These are phyloP conservation scores for Neoboletus subvelutipes DNA, from an alignment of 768 basidiomycete species.

Conservation along the genomic window DNA sequence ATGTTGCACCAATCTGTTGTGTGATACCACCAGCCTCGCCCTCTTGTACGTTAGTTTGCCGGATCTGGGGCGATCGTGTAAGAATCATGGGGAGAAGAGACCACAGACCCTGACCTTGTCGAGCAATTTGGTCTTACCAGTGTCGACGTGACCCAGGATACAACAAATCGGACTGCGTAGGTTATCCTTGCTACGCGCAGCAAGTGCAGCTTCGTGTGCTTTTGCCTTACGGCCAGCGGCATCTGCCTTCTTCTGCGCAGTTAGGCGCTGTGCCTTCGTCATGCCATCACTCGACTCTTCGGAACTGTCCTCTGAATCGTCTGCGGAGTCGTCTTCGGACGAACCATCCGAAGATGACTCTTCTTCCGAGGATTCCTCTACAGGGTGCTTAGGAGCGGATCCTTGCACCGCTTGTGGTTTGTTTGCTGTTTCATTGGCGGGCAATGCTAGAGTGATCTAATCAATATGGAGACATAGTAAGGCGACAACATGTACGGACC, in stretches of 20 bases:
- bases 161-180: slow-evolving; percentile 97
- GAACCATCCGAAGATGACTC: slow-evolving; percentile 42
- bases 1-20: slow-evolving; percentile 99
- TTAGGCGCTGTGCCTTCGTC: slow-evolving; percentile 63
- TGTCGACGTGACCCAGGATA: slow-evolving; percentile 99
- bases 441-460: neutral
- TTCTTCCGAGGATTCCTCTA: slow-evolving; percentile 30
- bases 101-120: slow-evolving; percentile 69
- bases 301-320: slow-evolving; percentile 43
- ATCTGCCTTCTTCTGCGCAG: slow-evolving; percentile 73
- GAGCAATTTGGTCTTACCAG: slow-evolving; percentile 95
- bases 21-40: slow-evolving; percentile 99
- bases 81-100: neutral
- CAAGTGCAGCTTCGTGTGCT: slow-evolving; percentile 80
- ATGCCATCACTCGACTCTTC: slow-evolving; percentile 61
- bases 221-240: slow-evolving; percentile 80
- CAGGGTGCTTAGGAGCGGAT: slow-evolving; percentile 28
- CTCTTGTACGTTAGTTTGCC: slow-evolving; percentile 99
- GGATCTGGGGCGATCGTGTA: slow-evolving; percentile 59
- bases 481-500: slow-evolving; percentile 11
- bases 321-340: slow-evolving; percentile 50
- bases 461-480: neutral
- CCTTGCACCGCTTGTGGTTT: slow-evolving; percentile 26
- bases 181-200: slow-evolving; percentile 84
- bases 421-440: slow-evolving; percentile 6